These are phyloP conservation scores for Candida sithepensis DNA, from an alignment of 805 yeast genomes.

Conservation along the genomic window DNA sequence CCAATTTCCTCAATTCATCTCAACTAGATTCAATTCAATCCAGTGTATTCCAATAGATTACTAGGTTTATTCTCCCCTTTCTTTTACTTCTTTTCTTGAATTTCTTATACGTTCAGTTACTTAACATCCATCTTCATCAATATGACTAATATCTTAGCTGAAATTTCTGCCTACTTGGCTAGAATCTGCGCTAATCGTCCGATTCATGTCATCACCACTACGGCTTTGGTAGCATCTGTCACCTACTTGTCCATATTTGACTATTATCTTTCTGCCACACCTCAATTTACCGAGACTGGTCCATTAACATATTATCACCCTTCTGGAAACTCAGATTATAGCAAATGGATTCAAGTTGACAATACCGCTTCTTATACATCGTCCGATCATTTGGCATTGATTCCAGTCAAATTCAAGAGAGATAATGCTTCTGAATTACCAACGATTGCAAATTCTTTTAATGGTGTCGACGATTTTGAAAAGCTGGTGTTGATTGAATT, in stretches of 20 bases:
- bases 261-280: conserved; percentile 42
- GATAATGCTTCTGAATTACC: conserved; percentile 40
- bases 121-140: neutral
- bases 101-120: neutral
- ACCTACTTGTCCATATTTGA: conserved; percentile 76
- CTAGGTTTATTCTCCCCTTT: too few relatives aligned
- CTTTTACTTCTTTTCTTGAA: neutral
- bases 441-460: conserved; percentile 35
- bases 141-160: conserved; percentile 20
- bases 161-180: conserved; percentile 28
- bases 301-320: conserved; percentile 35
- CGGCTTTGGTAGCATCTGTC: conserved; percentile 71
- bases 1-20: neutral
- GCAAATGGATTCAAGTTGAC: conserved; percentile 47
- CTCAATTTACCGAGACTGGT: neutral
- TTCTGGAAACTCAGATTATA: conserved; percentile 30
- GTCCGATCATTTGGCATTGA: conserved; percentile 45
- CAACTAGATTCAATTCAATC: neutral
- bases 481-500: conserved; percentile 35
- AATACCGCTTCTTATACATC: conserved; percentile 36
- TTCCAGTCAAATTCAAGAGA: conserved; percentile 57
- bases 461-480: conserved; percentile 39
- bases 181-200: conserved; percentile 73
- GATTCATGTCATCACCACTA: conserved; percentile 73
- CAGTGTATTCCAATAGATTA: too few relatives aligned